Percentiles rank a stretch among this genome's conserved stretches.
Evolutionary conservation across 148 eudicot species (phyloP).

Genomic region (Simmondsia chinensis): DNA sequence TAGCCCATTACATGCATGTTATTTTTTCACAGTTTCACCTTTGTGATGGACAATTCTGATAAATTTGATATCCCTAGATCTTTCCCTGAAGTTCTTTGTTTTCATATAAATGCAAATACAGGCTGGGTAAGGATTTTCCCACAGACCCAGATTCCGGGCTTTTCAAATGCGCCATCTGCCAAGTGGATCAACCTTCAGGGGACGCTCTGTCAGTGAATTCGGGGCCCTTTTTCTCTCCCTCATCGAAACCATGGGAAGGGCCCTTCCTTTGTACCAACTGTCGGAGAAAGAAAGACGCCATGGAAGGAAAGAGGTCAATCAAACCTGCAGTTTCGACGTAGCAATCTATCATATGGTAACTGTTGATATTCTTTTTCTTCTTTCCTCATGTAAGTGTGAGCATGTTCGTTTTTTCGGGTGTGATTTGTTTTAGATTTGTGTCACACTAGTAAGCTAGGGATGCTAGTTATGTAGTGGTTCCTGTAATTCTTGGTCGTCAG

Average conservation of each 20-base stretch:
- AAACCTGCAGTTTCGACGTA: slow-evolving; percentile 34
- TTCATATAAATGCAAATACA: slow-evolving; percentile 22
- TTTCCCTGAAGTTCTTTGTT: too few relatives aligned
- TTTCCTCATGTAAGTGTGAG: slow-evolving; percentile 45
- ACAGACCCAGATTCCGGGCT: slow-evolving; percentile 61
- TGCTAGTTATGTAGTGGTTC: too few relatives aligned
- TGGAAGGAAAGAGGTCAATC: slow-evolving; percentile 82
- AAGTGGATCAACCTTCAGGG: slow-evolving; percentile 58
- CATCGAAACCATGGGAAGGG: slow-evolving; percentile 90
- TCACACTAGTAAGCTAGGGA: slow-evolving; percentile 30
- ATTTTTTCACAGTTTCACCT: too few relatives aligned
- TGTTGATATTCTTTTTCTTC: slow-evolving; percentile 39
- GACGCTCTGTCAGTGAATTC: slow-evolving; percentile 73
- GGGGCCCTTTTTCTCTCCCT: slow-evolving; percentile 68
- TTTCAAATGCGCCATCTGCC: slow-evolving; percentile 86
- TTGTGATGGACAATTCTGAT: too few relatives aligned
- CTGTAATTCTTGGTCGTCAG: too few relatives aligned
- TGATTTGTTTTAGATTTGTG: slow-evolving; percentile 36
- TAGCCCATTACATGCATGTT: too few relatives aligned
- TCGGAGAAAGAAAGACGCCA: slow-evolving; percentile 91
- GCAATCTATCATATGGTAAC: slow-evolving; percentile 28
- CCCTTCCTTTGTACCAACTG: slow-evolving; percentile 82
- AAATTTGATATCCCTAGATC: too few relatives aligned
- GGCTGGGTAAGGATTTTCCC: slow-evolving; percentile 84
- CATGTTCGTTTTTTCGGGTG: slow-evolving; percentile 20